Conservation (phyloP, 2,329 filamentous ascomycete genomes). For the Camptophora hylomeconis region DNA sequence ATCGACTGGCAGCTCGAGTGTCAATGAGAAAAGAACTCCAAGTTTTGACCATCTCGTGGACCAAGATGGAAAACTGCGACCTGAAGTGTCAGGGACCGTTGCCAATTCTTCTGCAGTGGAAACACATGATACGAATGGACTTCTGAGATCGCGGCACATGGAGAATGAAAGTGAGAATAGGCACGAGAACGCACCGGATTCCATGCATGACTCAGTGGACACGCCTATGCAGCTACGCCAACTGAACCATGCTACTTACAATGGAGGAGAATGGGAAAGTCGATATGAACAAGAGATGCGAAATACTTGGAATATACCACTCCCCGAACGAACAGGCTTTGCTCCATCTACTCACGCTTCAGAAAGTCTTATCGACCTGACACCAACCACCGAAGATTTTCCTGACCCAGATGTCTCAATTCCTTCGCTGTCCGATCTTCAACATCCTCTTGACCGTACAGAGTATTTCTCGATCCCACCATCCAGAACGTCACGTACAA, state of each 20-base stretch:
- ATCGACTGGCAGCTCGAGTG: conserved; percentile 7
- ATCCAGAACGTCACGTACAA: conserved; percentile 18
- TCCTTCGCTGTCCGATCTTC: conserved; percentile 9
- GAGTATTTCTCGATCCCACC: conserved; percentile 18
- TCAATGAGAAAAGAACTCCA: conserved; percentile 10
- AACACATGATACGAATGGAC: conserved; percentile 2
- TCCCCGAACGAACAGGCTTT: conserved; percentile 9
- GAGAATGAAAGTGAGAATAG: too few species aligned
- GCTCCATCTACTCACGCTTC: conserved; percentile 26
- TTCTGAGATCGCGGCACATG: conserved; percentile 1
- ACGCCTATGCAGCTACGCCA: conserved; percentile 5
- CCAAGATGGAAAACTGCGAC: conserved; percentile 23
- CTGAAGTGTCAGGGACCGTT: conserved; percentile 2
- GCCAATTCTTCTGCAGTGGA: conserved; percentile 8
- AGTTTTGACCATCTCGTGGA: conserved; percentile 35
- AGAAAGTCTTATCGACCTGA: conserved; percentile 30
- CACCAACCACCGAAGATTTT: conserved; percentile 30
- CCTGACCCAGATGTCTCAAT: conserved; percentile 19
- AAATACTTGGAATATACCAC: conserved; percentile 16
- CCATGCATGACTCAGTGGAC: conserved; percentile 6
- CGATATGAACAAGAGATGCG: conserved; percentile 18
- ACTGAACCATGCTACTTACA: conserved; percentile 1
- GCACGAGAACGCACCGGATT: too few species aligned
- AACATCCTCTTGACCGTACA: conserved; percentile 13
- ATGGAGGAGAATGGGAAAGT: conserved; percentile 8